Conservation (phyloP, 441 rosid genomes). For the Erodium moschatum region DNA sequence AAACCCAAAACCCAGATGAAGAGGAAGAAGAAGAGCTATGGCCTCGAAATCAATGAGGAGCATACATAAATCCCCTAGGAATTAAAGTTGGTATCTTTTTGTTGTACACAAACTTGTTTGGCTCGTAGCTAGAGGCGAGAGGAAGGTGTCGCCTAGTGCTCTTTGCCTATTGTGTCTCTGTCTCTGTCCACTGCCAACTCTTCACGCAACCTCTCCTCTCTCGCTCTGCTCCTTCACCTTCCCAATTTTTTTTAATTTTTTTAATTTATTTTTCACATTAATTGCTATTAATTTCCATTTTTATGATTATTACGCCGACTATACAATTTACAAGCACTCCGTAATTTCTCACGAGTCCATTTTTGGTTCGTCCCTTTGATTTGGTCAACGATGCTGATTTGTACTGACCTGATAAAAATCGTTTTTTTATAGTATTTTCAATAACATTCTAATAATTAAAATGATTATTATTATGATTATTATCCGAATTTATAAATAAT, state of each 20-base stretch:
- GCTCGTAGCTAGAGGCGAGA: background rate
- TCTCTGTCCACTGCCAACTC: slow-evolving; percentile 7
- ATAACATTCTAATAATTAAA: too few relatives aligned
- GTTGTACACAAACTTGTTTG: background rate
- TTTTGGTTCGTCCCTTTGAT: background rate
- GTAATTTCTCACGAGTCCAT: background rate
- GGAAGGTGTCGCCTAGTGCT: slow-evolving; percentile 4
- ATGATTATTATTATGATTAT: too few relatives aligned
- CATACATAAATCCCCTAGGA: background rate
- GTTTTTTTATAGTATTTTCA: too few relatives aligned
- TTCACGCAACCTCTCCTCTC: slow-evolving; percentile 9
- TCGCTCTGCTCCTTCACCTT: background rate
- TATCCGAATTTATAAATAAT: too few relatives aligned
- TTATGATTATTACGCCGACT: background rate
- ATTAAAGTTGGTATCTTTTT: background rate
- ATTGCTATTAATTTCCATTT: background rate
- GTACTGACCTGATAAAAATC: too few relatives aligned
- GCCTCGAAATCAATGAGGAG: background rate
- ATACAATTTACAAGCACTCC: background rate
- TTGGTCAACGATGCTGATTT: background rate
- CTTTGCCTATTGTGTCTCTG: background rate
- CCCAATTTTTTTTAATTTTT: background rate
- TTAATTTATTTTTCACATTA: background rate
- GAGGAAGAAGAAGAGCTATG: too few relatives aligned
- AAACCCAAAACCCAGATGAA: background rate